phyloP scores from a whole-genome alignment of 805 yeast species.

The Ogataea methylovora region DNA sequence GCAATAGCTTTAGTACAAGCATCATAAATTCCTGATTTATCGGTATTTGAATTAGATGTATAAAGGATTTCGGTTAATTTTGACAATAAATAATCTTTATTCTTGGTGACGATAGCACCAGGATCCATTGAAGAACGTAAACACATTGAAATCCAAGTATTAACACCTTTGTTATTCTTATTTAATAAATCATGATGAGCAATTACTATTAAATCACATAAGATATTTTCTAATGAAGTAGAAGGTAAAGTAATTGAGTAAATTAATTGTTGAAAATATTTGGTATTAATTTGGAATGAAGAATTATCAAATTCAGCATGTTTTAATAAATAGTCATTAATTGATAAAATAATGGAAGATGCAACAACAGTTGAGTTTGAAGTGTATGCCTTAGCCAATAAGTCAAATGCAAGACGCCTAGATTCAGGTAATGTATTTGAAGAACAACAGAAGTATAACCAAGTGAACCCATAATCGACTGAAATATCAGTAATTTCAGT shows the following conservation, averaged over 20 bases:
- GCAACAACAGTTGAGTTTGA: slow-evolving; percentile 34
- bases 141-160: slow-evolving; percentile 67
- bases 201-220: slow-evolving; percentile 34
- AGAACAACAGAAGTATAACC: slow-evolving; percentile 42
- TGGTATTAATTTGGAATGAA: slow-evolving; percentile 12
- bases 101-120: slow-evolving; percentile 36
- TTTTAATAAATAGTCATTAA: slow-evolving; percentile 22
- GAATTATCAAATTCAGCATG: background rate
- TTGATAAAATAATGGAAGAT: slow-evolving; percentile 34
- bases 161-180: slow-evolving; percentile 31
- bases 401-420: slow-evolving; percentile 26
- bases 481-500: slow-evolving; percentile 9
- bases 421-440: slow-evolving; percentile 17
- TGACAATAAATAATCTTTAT: slow-evolving; percentile 19
- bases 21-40: slow-evolving; percentile 38
- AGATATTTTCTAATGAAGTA: slow-evolving; percentile 11
- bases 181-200: slow-evolving; percentile 35
- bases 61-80: slow-evolving; percentile 10
- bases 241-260: slow-evolving; percentile 24
- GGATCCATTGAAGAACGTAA: slow-evolving; percentile 59
- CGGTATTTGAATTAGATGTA: slow-evolving; percentile 11
- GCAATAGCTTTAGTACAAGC: slow-evolving; percentile 45
- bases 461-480: slow-evolving; percentile 34
- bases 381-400: slow-evolving; percentile 25
- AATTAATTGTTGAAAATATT: slow-evolving; percentile 17